Evolutionary conservation across 1,284 basidiomycete genomes (phyloP).

Genomic region (Moniliella sp.): DNA sequence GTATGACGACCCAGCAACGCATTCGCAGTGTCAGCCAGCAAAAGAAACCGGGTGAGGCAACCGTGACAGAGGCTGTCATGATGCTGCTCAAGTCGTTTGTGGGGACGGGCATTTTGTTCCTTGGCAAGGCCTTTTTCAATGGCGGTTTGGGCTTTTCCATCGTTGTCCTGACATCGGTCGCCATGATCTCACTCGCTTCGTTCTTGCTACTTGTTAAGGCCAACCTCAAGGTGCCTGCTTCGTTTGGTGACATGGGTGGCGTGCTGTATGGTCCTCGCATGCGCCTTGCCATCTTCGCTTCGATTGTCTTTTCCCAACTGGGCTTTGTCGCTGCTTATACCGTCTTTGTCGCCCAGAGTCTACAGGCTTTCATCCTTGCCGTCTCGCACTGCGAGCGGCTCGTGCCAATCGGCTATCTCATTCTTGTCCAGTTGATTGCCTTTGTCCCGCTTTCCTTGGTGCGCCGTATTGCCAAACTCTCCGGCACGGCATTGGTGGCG

Average conservation of each 20-base stretch:
- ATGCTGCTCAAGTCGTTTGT: constrained; percentile 60
- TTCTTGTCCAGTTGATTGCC: constrained; percentile 58
- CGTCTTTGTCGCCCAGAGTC: constrained; percentile 83
- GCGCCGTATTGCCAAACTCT: constrained; percentile 46
- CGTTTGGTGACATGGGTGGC: constrained; percentile 91
- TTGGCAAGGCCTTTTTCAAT: constrained; percentile 92
- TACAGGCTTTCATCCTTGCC: constrained; percentile 58
- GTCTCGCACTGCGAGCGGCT: constrained; percentile 55
- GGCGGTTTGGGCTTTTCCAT: constrained; percentile 80
- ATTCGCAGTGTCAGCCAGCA: not conserved
- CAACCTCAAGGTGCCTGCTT: constrained; percentile 69
- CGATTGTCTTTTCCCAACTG: constrained; percentile 72
- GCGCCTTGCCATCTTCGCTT: constrained; percentile 66
- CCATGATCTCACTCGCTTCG: constrained; percentile 69
- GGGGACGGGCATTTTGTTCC: constrained; percentile 82
- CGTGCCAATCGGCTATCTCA: constrained; percentile 56
- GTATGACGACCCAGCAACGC: no score
- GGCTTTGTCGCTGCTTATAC: constrained; percentile 71
- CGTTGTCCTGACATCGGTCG: constrained; percentile 57
- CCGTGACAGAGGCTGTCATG: constrained; percentile 27
- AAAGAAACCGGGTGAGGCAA: constrained; percentile 18
- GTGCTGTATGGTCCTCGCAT: constrained; percentile 74
- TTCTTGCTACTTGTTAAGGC: constrained; percentile 78
- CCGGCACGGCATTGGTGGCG: constrained; percentile 71
- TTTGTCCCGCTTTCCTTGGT: constrained; percentile 40